Percentiles rank a stretch among this genome's conserved stretches.
Evolutionary conservation across 139 green algal species (phyloP).

Genomic region (Eudorina sp.): DNA sequence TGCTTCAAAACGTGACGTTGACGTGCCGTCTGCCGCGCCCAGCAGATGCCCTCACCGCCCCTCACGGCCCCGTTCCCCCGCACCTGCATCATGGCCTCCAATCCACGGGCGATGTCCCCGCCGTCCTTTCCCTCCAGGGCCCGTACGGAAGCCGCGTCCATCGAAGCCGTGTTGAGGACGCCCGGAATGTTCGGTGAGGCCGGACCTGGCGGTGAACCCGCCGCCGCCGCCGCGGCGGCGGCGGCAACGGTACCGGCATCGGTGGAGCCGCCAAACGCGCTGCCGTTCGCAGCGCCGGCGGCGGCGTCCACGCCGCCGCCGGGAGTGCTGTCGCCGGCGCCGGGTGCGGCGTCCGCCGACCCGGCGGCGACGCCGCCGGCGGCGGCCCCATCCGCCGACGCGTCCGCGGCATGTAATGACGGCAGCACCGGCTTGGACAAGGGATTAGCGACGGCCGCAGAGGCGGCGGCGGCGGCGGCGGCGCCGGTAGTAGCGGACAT

Average conservation of each 20-base stretch:
- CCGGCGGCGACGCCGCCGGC: neutral
- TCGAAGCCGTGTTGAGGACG: neutral
- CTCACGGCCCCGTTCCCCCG: neutral
- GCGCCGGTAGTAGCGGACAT: neutral
- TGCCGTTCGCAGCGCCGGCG: neutral
- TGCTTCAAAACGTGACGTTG: too few relatives aligned
- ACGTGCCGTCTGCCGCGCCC: too few relatives aligned
- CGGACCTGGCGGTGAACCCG: neutral
- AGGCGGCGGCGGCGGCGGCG: neutral
- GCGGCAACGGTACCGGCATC: neutral
- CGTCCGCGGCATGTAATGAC: neutral
- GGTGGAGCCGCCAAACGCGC: neutral
- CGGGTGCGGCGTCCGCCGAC: neutral
- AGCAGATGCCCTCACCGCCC: neutral
- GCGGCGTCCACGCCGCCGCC: too few relatives aligned
- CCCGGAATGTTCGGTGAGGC: neutral
- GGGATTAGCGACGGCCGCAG: neutral
- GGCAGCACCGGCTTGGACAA: neutral
- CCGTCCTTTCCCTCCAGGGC: neutral
- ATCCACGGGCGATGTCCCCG: neutral
- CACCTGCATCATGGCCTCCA: neutral
- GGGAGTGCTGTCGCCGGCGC: neutral
- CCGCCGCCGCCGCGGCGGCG: neutral
- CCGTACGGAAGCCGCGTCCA: neutral
- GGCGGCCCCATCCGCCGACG: neutral